Percentiles rank a stretch among this genome's conserved stretches.
Evolutionary conservation across 2,329 filamentous ascomycete species (phyloP).

Genomic region (Hyphodiscus sp.): DNA sequence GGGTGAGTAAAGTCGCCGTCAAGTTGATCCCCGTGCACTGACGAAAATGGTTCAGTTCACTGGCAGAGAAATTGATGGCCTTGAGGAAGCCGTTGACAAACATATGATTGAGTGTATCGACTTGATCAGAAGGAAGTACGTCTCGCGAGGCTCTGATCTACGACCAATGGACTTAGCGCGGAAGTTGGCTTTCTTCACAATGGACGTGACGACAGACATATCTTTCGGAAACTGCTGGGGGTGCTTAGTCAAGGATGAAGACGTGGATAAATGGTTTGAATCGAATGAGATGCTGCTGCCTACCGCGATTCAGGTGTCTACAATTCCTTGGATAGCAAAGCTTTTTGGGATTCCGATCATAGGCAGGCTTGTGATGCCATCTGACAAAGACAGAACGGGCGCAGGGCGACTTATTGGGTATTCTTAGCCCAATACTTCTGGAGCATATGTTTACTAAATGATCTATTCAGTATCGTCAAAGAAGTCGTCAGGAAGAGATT

Average conservation of each 20-base stretch:
- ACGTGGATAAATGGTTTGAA: conserved; percentile 41
- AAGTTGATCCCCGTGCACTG: conserved; percentile 22
- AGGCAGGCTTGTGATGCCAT: conserved; percentile 34
- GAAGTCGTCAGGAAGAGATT: conserved; percentile 40
- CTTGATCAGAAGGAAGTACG: conserved; percentile 43
- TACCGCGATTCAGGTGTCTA: conserved; percentile 38
- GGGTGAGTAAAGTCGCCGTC: conserved; percentile 13
- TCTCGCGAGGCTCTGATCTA: conserved; percentile 32
- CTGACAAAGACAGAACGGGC: conserved; percentile 32
- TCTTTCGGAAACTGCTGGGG: conserved; percentile 45
- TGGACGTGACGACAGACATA: conserved; percentile 47
- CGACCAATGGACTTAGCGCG: conserved; percentile 41
- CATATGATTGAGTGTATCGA: conserved; percentile 40
- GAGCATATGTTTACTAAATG: background rate
- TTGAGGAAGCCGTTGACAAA: conserved; percentile 43
- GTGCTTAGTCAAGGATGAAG: conserved; percentile 39
- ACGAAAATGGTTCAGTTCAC: conserved; percentile 35
- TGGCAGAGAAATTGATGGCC: conserved; percentile 39
- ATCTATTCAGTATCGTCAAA: conserved; percentile 33
- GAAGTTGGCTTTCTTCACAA: conserved; percentile 46
- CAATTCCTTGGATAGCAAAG: conserved; percentile 36
- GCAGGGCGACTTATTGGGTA: conserved; percentile 39
- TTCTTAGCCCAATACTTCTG: conserved; percentile 23
- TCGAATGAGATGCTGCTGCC: conserved; percentile 37
- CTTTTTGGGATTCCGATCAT: conserved; percentile 37